These are phyloP conservation scores for Blastomyces gilchristii DNA, from an alignment of 2,329 filamentous ascomycete genomes.

Conservation along the genomic window DNA sequence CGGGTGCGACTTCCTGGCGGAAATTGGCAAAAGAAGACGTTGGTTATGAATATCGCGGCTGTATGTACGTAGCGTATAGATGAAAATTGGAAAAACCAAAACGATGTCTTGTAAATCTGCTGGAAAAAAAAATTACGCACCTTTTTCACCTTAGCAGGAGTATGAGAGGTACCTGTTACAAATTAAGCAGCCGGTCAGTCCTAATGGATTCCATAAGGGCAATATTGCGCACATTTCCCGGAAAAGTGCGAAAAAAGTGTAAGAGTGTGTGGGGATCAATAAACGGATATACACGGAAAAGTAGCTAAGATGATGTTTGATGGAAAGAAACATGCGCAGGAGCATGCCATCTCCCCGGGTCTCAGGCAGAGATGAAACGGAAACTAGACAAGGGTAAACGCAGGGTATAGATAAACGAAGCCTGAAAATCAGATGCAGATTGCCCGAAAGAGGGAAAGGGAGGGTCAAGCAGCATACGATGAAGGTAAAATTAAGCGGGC, in stretches of 20 bases:
- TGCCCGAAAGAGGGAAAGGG: neutral
- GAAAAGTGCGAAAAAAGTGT: neutral
- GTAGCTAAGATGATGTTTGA: neutral
- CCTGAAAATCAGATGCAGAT: neutral
- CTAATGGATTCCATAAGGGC: neutral
- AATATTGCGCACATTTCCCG: neutral
- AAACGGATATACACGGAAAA: neutral
- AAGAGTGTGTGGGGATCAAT: neutral
- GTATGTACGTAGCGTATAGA: neutral
- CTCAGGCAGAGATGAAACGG: neutral
- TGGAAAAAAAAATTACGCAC: neutral
- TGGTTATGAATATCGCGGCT: neutral
- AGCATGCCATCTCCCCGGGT: neutral
- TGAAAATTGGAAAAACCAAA: neutral
- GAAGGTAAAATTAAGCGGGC: neutral
- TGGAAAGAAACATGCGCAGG: neutral
- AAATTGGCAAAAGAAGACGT: neutral
- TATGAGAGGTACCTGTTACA: slow-evolving; percentile 3
- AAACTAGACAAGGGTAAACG: neutral
- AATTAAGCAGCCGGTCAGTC: neutral
- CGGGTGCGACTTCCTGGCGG: neutral
- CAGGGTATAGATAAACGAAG: neutral
- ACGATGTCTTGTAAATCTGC: neutral
- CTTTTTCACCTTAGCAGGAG: neutral
- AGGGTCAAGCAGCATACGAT: neutral